phyloP scores from a whole-genome alignment of 164 flowering plant genomes.

The Tetrastigma voinierianum region DNA sequence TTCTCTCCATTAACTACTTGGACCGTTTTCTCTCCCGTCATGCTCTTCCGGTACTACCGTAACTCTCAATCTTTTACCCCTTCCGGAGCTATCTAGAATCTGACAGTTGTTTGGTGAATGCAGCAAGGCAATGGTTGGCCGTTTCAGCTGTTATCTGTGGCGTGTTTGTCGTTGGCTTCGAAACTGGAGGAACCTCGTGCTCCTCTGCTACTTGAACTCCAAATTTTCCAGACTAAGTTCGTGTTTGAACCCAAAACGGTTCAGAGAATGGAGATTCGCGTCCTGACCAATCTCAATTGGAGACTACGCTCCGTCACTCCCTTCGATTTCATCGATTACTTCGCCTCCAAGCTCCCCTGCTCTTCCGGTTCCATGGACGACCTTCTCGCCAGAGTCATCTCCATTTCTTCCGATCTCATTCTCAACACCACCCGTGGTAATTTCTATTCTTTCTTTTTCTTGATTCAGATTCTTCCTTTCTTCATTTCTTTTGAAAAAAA shows the following conservation, averaged over 20 bases:
- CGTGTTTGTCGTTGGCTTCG: constrained; percentile 75
- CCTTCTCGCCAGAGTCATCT: constrained; percentile 8
- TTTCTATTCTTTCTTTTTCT: background rate
- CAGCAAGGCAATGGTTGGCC: constrained; percentile 52
- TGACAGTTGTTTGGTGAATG: background rate
- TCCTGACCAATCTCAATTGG: constrained; percentile 60
- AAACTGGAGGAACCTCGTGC: constrained; percentile 71
- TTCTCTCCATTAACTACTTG: constrained; percentile 61
- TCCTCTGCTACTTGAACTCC: constrained; percentile 56
- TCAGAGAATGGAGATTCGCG: constrained; percentile 67
- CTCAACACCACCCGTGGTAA: constrained; percentile 55
- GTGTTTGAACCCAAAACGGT: constrained; percentile 59
- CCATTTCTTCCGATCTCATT: constrained; percentile 46
- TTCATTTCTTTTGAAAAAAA: background rate
- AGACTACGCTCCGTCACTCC: constrained; percentile 59
- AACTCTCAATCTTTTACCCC: no score
- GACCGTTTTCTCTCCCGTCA: constrained; percentile 62
- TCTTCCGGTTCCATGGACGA: constrained; percentile 9
- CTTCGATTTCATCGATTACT: constrained; percentile 48
- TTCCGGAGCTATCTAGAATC: constrained; percentile 2
- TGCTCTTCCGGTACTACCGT: constrained; percentile 37
- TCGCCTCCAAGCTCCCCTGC: constrained; percentile 35
- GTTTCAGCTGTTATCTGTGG: constrained; percentile 64
- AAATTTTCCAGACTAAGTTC: constrained; percentile 39
- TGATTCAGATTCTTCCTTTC: background rate